Base-by-base conservation (phyloP, 371 early-diverging fungal species). In the Mortierella sp. region DNA sequence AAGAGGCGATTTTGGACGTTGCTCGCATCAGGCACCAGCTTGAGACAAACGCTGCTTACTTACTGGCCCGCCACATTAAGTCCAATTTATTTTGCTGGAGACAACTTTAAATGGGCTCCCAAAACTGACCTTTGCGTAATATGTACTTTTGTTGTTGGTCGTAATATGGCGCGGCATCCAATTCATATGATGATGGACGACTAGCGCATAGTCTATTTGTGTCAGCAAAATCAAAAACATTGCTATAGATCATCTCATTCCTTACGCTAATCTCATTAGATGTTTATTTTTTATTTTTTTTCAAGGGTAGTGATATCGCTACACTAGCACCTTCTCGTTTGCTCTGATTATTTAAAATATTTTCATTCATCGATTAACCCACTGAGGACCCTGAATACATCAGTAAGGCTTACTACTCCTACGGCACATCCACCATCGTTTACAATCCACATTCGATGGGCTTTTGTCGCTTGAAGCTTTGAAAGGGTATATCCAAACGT, bases 381-480 rank as follows among this genome's bases (percentile, higher is more conserved):
- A 37, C 78, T 69, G 34, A 94, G 68, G 28, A 88, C 83, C 19
- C 89, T 84, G 70, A 93, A 83, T 4, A 94, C 84, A 69, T 94
- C 95, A 19, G 94, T 94, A 19, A 94, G 78, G 17, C 92, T 91
- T 10, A 94, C 89, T 17, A 94, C 90, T 8, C 94, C 93, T 47
- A 83, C 82, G 23, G 86, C 85, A 45, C 82, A 68, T 28, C 85
- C 85, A 47, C 72, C 58, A 34, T 89, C 89, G 67, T 89, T 87
- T 7, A 91, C 88, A 10, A 95, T 91, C 95, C 95, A 96, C 15
- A 96, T 86, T 54, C 96, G 92, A 68, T 96, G 96, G 0, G 95
- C 88, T 34, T 87, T 87, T 3, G 95, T 95, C 15, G 96, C 95
- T 29, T 91, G 84, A 61, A 95, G 77, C 81, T 95, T 95, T 29